Evolutionary conservation across 1,139 yeast genomes (phyloP).

Genomic region (Geotrichum siamense): DNA sequence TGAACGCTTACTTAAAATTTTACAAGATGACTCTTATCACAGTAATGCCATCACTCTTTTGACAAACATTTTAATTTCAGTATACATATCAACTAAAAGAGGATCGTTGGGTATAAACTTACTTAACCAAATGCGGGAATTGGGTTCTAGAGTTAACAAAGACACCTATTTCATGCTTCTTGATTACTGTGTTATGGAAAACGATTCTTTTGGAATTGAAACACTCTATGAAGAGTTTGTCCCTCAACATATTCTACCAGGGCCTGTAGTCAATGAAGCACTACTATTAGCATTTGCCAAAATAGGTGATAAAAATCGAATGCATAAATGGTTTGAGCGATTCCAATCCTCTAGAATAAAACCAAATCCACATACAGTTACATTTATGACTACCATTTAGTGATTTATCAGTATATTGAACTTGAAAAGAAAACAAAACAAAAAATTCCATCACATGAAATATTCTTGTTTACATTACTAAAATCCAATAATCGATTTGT

Average conservation of each 20-base stretch:
- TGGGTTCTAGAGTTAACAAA: slow-evolving; percentile 21
- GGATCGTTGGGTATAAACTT: slow-evolving; percentile 3
- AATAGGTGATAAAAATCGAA: slow-evolving; percentile 1
- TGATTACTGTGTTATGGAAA: slow-evolving; percentile 3
- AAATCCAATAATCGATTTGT: too few species aligned
- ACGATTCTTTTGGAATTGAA: slow-evolving; percentile 10
- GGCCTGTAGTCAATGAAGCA: slow-evolving; percentile 4
- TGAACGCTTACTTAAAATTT: slow-evolving; percentile 1
- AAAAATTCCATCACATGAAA: not conserved
- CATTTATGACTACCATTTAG: not conserved
- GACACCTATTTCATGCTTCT: slow-evolving; percentile 25
- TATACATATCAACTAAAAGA: not conserved
- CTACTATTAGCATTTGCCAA: slow-evolving; percentile 5
- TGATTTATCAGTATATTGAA: not conserved
- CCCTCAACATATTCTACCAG: slow-evolving; percentile 3
- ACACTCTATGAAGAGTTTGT: slow-evolving; percentile 9
- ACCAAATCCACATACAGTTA: slow-evolving; percentile 3
- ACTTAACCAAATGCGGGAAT: slow-evolving; percentile 18
- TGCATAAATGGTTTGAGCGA: slow-evolving; percentile 7
- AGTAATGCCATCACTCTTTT: slow-evolving; percentile 3
- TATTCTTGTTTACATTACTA: not conserved
- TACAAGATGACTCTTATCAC: not conserved
- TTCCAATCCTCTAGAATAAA: not conserved
- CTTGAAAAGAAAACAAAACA: not conserved
- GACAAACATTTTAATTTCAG: slow-evolving; percentile 5